phyloP scores from a whole-genome alignment of 108 stramenopile genomes.

The Skeletonema marinoi region DNA sequence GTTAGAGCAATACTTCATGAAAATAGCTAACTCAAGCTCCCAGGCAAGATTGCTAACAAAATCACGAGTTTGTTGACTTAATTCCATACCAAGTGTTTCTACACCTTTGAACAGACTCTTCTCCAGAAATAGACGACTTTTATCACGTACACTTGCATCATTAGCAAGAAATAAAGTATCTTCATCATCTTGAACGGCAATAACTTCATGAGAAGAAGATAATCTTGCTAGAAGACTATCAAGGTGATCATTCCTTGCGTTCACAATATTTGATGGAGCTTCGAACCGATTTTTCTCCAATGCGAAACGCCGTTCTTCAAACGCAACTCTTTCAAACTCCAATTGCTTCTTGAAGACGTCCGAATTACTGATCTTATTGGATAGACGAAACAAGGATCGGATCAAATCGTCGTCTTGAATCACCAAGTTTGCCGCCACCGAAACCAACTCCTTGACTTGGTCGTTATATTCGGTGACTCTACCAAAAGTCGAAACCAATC shows the following conservation, averaged over 20 bases:
- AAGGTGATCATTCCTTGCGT: constrained; percentile 50
- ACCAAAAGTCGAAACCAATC: constrained; percentile 2
- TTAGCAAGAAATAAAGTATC: constrained; percentile 20
- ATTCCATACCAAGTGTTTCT: constrained; percentile 46
- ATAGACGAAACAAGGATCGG: constrained; percentile 10
- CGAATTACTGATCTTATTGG: constrained; percentile 22
- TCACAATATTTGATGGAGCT: constrained; percentile 29
- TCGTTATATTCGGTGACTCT: constrained; percentile 29
- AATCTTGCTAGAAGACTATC: constrained; percentile 59
- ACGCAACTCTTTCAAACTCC: constrained; percentile 11
- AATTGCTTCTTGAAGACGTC: constrained; percentile 23
- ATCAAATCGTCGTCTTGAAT: constrained; percentile 52
- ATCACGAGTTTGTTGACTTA: constrained; percentile 10
- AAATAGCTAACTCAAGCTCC: constrained; percentile 71
- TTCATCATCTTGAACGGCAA: constrained; percentile 2
- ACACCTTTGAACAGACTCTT: constrained; percentile 53
- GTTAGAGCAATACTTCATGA: constrained; percentile 28
- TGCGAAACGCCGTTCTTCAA: constrained; percentile 6
- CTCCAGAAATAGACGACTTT: constrained; percentile 44
- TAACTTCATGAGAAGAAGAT: constrained; percentile 7
- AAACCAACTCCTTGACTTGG: constrained; percentile 39
- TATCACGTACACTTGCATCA: constrained; percentile 46
- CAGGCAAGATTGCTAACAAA: constrained; percentile 61
- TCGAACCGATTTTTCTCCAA: constrained; percentile 27
- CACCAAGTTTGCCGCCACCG: constrained; percentile 46